phyloP scores from a whole-genome alignment of 768 basidiomycete species.

The Cystobasidium tubakii region DNA sequence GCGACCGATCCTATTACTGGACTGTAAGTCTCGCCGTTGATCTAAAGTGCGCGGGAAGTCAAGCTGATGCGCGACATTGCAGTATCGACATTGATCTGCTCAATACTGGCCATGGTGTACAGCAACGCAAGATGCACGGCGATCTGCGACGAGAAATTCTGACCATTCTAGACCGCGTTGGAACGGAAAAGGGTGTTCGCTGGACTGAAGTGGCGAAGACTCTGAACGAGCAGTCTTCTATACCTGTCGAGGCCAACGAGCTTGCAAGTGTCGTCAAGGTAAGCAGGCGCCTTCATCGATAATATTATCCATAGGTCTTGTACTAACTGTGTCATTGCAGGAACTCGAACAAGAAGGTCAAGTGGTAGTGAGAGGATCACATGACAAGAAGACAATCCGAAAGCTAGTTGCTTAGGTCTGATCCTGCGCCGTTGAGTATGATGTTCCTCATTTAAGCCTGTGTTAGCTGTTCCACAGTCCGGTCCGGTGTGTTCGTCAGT shows the following conservation, averaged over 20 bases:
- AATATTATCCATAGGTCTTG: not conserved
- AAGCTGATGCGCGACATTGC: not conserved
- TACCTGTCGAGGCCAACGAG: conserved; percentile 71
- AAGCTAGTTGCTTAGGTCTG: conserved; percentile 15
- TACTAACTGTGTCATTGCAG: too few relatives aligned
- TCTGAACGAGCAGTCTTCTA: conserved; percentile 75
- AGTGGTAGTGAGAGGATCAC: conserved; percentile 12
- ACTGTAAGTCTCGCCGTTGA: conserved; percentile 52
- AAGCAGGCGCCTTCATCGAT: not conserved
- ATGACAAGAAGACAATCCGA: conserved; percentile 20
- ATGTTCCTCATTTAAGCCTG: too few relatives aligned
- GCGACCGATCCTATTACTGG: conserved; percentile 95
- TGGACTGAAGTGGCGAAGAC: conserved; percentile 76
- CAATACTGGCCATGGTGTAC: conserved; percentile 83
- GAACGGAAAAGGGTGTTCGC: conserved; percentile 60
- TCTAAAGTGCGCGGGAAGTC: not conserved
- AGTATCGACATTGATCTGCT: conserved; percentile 86
- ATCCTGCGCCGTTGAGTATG: too few relatives aligned
- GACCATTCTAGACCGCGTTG: conserved; percentile 23
- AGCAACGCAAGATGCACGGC: conserved; percentile 76
- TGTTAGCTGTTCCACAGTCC: too few relatives aligned
- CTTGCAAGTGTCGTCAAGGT: conserved; percentile 56
- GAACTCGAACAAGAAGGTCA: conserved; percentile 25
- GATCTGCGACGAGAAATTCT: conserved; percentile 77
- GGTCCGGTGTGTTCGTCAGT: not conserved